Evolutionary conservation across 2,329 filamentous ascomycete species (phyloP).

Genomic region (Rhynchosporium graminicola): DNA sequence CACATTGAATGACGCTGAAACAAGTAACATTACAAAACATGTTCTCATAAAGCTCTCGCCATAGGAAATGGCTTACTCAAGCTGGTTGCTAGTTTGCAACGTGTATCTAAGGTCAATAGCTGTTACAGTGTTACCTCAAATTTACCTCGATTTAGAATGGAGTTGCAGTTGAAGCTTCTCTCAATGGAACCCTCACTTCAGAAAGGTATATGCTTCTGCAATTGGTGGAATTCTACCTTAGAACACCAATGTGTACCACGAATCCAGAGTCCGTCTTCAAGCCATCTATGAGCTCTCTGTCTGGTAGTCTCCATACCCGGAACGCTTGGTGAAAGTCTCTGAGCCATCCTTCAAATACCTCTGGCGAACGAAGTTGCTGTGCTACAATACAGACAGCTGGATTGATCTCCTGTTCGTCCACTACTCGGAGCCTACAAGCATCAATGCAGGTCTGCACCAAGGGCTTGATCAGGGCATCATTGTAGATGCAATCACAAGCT

Average conservation of each 20-base stretch:
- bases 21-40: no score
- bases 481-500: conserved; percentile 94
- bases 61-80: no score
- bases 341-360: conserved; percentile 85
- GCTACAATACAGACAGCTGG: conserved; percentile 78
- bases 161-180: no score
- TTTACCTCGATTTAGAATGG: no score
- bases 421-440: conserved; percentile 60
- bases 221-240: conserved; percentile 9
- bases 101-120: no score
- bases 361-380: conserved; percentile 82
- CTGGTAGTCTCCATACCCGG: conserved; percentile 73
- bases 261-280: conserved; percentile 71
- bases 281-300: conserved; percentile 57
- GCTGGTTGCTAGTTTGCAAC: no score
- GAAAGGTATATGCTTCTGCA: not conserved
- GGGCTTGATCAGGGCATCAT: conserved; percentile 79
- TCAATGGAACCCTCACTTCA: not conserved
- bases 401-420: conserved; percentile 26
- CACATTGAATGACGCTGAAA: no score
- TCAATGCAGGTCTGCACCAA: conserved; percentile 82
- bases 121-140: no score
- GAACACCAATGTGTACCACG: conserved; percentile 75
- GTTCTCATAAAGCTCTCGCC: no score
- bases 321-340: conserved; percentile 67